Evolutionary conservation across 768 basidiomycete species (phyloP), one percentile per base, ranked within the genome.

Genomic region (Mycena filopes): DNA sequence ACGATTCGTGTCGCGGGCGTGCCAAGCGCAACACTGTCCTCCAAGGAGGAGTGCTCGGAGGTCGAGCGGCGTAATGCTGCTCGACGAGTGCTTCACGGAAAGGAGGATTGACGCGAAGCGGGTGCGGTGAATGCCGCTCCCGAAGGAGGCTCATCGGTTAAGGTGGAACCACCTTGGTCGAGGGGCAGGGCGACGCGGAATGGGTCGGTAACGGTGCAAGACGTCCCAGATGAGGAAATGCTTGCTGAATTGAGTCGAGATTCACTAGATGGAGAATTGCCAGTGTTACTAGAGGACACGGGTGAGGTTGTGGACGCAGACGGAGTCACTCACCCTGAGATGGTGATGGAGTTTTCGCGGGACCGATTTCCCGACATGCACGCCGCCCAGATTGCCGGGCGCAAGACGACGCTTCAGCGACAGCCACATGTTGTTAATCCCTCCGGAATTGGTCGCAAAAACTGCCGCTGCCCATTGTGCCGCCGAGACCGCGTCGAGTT

Each of bases 1-100:
- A 26, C 55, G 15, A 55, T 78, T 18, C 4, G 21, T 3, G 41
- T 72, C 0, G 57, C 65, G 31, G 72, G 70, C 3, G n/a, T 43
- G 6, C 31, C n/a, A 4, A 28, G 41, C 8, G 51, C 58, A 28
- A 46, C 57, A 11, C 26, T 60, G 15, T 26, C 55, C 1, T 48
- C 20, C 5, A 46, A 58, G 3, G 43, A 46, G 4, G 61, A 67
- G 28, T 23, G 36, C 8, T 36, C 21, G 1, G 48, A 40, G 21
- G 38, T 60, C 23, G 58, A 48, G 36, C 29, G 58, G 1, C 46
- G 58, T 6, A 45, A 33, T 12, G 33, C 58, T 1, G 58, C 58
- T 4, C 23, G 58, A 3, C 29, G 50, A 51, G 10, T 38, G 1
- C 7, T 4, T 1, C 55, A 23, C 20, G 45, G 23, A 29, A 48